These are phyloP conservation scores for Bipolaris oryzae DNA, from an alignment of 2,329 filamentous ascomycete species.

Conservation along the genomic window DNA sequence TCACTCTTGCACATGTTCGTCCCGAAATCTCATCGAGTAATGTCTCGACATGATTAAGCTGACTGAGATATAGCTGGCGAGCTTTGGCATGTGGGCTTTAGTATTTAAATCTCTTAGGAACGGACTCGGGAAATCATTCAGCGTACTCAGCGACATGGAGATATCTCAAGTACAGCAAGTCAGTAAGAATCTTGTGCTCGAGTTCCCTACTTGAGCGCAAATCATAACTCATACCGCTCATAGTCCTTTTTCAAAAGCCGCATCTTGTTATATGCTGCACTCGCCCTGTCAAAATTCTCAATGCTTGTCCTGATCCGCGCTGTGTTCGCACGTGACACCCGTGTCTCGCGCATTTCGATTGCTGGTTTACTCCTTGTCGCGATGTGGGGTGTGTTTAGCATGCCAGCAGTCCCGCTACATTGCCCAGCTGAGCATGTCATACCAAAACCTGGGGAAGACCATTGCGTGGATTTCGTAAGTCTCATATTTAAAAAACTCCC, in stretches of 20 bases:
- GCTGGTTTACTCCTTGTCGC: not conserved
- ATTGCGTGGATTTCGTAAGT: constrained; percentile 1
- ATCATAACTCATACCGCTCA: not conserved
- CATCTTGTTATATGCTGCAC: constrained; percentile 2
- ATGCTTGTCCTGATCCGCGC: constrained; percentile 5
- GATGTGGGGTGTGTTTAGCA: constrained; percentile 1
- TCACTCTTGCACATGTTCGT: constrained; percentile 6
- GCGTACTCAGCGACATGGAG: not conserved
- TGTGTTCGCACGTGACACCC: constrained; percentile 1
- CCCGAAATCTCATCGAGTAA: no score
- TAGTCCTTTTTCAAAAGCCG: constrained; percentile 5
- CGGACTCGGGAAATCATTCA: constrained; percentile 6
- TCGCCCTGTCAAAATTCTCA: constrained; percentile 10
- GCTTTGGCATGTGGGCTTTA: constrained; percentile 4
- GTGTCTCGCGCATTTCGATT: not conserved
- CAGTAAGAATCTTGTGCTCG: not conserved
- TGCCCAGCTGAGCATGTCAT: not conserved
- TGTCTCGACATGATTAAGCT: not conserved
- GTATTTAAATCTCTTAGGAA: constrained; percentile 1
- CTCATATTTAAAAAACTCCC: no score
- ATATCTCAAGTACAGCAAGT: constrained; percentile 5
- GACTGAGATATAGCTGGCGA: not conserved
- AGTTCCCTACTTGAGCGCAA: not conserved
- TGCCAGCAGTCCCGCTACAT: not conserved
- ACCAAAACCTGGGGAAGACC: not conserved